phyloP scores from a whole-genome alignment of 2,329 filamentous ascomycete genomes.

The Diaporthe citri region DNA sequence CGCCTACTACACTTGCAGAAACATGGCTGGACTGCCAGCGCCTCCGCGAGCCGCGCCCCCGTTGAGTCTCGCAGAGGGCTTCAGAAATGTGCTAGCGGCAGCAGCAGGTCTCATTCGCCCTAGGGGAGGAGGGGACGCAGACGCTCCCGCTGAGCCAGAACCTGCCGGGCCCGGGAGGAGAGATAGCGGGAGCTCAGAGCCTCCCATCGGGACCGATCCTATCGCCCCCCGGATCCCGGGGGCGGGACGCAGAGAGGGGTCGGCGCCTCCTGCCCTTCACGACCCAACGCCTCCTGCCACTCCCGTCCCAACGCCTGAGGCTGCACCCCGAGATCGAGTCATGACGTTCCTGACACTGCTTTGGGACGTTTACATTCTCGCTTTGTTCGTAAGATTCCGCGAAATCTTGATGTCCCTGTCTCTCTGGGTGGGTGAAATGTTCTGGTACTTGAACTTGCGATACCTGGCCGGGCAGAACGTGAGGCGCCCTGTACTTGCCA shows the following conservation, averaged over 20 bases:
- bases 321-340: not conserved
- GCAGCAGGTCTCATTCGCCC: not conserved
- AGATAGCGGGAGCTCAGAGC: not conserved
- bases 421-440: not conserved
- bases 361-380: not conserved
- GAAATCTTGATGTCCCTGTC: not conserved
- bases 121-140: not conserved
- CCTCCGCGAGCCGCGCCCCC: not conserved
- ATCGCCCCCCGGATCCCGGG: not conserved
- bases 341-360: constrained; percentile 6
- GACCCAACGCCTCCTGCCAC: not conserved
- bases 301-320: not conserved
- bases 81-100: not conserved
- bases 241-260: not conserved
- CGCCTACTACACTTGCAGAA: constrained; percentile 29
- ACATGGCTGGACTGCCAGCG: not conserved
- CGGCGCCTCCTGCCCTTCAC: not conserved
- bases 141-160: not conserved
- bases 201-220: not conserved
- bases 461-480: not conserved
- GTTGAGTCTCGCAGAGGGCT: not conserved
- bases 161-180: not conserved
- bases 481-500: not conserved
- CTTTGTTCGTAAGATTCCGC: not conserved
- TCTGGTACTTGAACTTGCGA: not conserved